A percentile compares a stretch with the other conserved stretches of the same genome.
Conservation (phyloP, 345 rosid species). For the Camelina neglecta region DNA sequence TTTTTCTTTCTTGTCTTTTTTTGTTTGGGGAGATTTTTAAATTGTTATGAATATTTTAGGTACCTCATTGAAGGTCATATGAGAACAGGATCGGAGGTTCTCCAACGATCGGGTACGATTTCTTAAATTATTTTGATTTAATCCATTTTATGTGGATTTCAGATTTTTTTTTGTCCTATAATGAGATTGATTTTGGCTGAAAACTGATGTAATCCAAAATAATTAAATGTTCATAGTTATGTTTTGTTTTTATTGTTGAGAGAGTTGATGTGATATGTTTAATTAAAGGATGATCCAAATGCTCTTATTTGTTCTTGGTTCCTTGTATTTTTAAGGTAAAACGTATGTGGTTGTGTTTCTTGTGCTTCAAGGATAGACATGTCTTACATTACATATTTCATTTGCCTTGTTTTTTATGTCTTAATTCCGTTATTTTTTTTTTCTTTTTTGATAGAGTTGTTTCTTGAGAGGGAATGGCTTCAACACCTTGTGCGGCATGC, state of each 20-base stretch:
- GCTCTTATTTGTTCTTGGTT: neutral
- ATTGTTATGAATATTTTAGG: slow-evolving; percentile 20
- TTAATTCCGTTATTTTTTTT: neutral
- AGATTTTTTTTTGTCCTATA: neutral
- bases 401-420: neutral
- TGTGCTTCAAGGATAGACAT: slow-evolving; percentile 1
- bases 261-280: slow-evolving; percentile 8
- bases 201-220: neutral
- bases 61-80: slow-evolving; percentile 1
- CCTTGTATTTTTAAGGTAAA: slow-evolving; percentile 20
- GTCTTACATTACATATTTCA: no score
- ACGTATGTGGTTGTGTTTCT: neutral
- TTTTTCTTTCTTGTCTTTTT: no score
- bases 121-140: slow-evolving; percentile 4
- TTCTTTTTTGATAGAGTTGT: neutral
- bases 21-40: neutral
- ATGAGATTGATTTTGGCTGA: neutral
- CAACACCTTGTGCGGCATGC: slow-evolving; percentile 88
- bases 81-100: slow-evolving; percentile 6
- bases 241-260: neutral
- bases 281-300: neutral
- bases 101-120: slow-evolving; percentile 5
- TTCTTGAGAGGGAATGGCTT: slow-evolving; percentile 51
- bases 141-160: neutral
- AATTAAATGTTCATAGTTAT: neutral